Evolutionary conservation across 1,284 basidiomycete species (phyloP).

Genomic region (Naganishia albida): DNA sequence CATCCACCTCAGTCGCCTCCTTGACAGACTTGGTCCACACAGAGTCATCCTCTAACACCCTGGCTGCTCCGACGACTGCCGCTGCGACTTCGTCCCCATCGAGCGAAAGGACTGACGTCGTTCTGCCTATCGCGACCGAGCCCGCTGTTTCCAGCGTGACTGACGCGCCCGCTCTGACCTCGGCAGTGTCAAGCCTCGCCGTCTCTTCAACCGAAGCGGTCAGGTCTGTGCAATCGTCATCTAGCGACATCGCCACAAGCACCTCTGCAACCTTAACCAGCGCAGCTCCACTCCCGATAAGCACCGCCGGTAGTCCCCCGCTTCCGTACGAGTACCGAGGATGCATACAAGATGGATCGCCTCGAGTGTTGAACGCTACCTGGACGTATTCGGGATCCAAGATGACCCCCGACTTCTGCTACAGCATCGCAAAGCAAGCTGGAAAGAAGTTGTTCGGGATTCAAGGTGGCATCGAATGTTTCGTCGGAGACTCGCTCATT

Average conservation of each 20-base stretch:
- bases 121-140: no score
- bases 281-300: background rate
- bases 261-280: background rate
- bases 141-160: background rate
- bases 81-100: background rate
- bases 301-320: background rate
- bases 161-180: no score
- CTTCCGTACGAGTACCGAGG: background rate
- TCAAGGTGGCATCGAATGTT: conserved; percentile 38
- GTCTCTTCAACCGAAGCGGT: no score
- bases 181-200: no score
- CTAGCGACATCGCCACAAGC: no score
- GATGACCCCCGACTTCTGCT: conserved; percentile 37
- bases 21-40: no score
- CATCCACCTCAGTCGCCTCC: no score
- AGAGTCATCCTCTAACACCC: no score
- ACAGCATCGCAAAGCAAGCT: conserved; percentile 10
- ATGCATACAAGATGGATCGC: background rate
- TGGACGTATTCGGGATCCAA: conserved; percentile 24
- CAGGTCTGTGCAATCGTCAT: no score
- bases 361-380: conserved; percentile 6
- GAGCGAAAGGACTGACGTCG: background rate
- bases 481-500: conserved; percentile 36
- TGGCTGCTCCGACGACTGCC: background rate
- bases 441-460: conserved; percentile 37